A percentile compares a stretch with the other conserved stretches of the same genome.
phyloP scores from a whole-genome alignment of 2,329 filamentous ascomycete genomes.

The Blastomyces gilchristii region DNA sequence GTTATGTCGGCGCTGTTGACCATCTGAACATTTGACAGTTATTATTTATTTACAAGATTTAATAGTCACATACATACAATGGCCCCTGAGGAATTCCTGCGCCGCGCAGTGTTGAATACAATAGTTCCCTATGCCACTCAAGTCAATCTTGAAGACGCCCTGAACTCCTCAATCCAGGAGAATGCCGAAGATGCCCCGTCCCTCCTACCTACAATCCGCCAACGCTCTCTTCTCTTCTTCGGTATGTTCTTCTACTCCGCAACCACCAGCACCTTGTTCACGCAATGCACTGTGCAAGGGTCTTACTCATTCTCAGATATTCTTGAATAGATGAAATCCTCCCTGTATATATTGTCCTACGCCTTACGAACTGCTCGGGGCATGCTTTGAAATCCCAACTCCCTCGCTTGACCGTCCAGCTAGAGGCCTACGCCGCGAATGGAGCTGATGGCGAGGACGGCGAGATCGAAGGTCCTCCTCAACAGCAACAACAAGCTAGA shows the following conservation, averaged over 20 bases:
- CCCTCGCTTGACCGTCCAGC: conserved; percentile 38
- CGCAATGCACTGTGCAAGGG: background rate
- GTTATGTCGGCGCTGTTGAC: background rate
- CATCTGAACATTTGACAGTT: background rate
- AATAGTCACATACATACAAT: background rate
- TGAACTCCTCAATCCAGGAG: conserved; percentile 37
- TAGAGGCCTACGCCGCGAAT: conserved; percentile 41
- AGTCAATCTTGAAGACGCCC: conserved; percentile 30
- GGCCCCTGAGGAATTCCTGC: conserved; percentile 25
- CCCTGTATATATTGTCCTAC: conserved; percentile 42
- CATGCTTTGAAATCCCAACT: conserved; percentile 40
- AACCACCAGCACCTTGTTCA: background rate
- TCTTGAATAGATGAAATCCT: conserved; percentile 44
- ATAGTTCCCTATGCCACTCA: conserved; percentile 35
- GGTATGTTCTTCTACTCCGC: conserved; percentile 26
- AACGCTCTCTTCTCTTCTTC: conserved; percentile 45
- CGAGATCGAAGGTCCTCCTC: conserved; percentile 17
- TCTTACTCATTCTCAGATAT: conserved; percentile 41
- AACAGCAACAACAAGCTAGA: conserved; percentile 24
- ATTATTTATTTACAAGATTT: too few relatives aligned
- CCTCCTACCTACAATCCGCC: conserved; percentile 40
- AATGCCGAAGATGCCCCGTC: conserved; percentile 34
- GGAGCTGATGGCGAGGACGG: conserved; percentile 31
- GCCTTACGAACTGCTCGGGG: conserved; percentile 42
- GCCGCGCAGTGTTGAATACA: conserved; percentile 35